These are phyloP conservation scores for Theileria luwenshuni DNA, from an alignment of 169 alveolate species.

Conservation along the genomic window DNA sequence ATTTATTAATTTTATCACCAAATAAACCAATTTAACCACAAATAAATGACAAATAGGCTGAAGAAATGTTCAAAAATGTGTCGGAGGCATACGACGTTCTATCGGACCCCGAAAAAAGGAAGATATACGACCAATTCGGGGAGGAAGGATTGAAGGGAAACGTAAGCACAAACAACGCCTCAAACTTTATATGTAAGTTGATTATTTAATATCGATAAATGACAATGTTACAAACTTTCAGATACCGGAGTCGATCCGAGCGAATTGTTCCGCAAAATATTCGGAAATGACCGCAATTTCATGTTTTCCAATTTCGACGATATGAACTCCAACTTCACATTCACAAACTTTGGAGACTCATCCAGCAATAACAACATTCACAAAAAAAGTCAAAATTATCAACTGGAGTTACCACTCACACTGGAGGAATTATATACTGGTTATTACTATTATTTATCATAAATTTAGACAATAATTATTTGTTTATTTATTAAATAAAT, in stretches of 20 bases:
- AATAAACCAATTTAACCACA: neutral
- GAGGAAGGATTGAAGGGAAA: slow-evolving; percentile 94
- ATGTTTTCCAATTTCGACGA: slow-evolving; percentile 76
- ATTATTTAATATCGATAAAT: neutral
- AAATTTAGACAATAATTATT: no score
- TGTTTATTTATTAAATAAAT: no score
- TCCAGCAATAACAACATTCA: slow-evolving; percentile 32
- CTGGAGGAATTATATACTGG: slow-evolving; percentile 80
- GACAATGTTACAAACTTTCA: slow-evolving; percentile 21
- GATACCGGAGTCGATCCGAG: slow-evolving; percentile 84
- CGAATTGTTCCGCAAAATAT: slow-evolving; percentile 79
- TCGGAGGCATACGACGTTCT: slow-evolving; percentile 94
- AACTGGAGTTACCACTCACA: slow-evolving; percentile 81
- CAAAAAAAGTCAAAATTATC: slow-evolving; percentile 73
- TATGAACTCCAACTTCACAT: no score
- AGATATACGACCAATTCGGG: slow-evolving; percentile 93
- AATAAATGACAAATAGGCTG: slow-evolving; percentile 60
- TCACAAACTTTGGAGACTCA: slow-evolving; percentile 78
- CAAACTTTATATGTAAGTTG: slow-evolving; percentile 69
- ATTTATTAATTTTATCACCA: neutral
- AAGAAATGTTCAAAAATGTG: slow-evolving; percentile 89
- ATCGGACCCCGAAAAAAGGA: slow-evolving; percentile 92
- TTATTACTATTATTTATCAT: no score
- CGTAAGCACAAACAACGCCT: slow-evolving; percentile 52
- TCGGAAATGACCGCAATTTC: slow-evolving; percentile 80